Base-by-base conservation (phyloP, 768 basidiomycete genomes). In the Cantharellus anzutake region DNA sequence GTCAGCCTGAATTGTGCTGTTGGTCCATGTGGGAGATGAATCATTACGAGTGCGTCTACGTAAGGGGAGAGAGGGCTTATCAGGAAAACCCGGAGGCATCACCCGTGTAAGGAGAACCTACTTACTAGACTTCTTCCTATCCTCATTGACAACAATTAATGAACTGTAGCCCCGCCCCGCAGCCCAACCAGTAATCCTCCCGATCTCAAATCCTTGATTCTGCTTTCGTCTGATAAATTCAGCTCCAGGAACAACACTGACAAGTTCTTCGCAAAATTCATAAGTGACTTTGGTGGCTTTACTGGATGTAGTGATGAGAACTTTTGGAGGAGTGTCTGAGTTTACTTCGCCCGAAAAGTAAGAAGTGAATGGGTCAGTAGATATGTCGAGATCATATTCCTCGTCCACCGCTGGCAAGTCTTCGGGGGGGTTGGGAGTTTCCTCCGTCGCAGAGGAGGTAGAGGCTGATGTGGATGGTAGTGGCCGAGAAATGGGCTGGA, bases 1-100 rank as follows among this genome's bases (percentile, higher is more conserved):
- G 87, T 83, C 48, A 99, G 76, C 68, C 88, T 94, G 76, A 98
- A 97, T 69, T 93, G 93, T 0, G 93, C 93, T 2, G 89, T 88
- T 0, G 96, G 96, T 7, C 96, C 96, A 57, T 81, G 74, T 0
- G 96, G 96, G 7, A 99, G 80, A 67, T 94, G 80, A 51, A 91
- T 80, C 58, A 98, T 71, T 0, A 94, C 97, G 63, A 99, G 82
- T 2, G 92, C 91, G 71, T 94, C 96, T 98, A 64, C 3, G 61
- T 16, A 29, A 51, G 42, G 48, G 56, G 14, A 34, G 56, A 7
- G 3, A 41, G 57, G n/a, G 35, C 7, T 35, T 57, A 42, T 11
- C 7, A 55, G 7, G 38, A 11, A 55, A 37, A 55, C 38, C 35
- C 11, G 52, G 7, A 55, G 52, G 52, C 38, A 11, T 11, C 20